Percentiles rank a stretch among this genome's conserved stretches.
Conservation (phyloP, 306 rosid species). For the Dryas octopetala region DNA sequence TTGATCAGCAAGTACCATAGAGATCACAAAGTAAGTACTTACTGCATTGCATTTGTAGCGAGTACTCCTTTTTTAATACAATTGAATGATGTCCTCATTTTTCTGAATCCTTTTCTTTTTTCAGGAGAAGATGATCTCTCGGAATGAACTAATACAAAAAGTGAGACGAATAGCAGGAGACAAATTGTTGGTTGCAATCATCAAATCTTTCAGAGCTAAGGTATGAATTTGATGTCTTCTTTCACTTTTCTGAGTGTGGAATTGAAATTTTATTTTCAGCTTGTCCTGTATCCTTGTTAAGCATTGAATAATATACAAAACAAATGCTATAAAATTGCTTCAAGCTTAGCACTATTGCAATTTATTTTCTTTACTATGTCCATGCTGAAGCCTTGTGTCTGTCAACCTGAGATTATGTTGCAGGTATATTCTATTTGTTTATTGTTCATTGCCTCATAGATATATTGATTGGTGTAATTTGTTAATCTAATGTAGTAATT, state of each 20-base stretch:
- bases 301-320: no score
- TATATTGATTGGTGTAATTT: neutral
- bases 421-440: neutral
- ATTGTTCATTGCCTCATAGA: neutral
- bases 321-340: neutral
- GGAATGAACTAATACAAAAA: constrained; percentile 53
- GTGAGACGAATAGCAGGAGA: constrained; percentile 77
- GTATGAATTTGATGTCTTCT: constrained; percentile 25
- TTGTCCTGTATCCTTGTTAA: no score
- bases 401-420: neutral
- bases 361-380: neutral
- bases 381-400: neutral
- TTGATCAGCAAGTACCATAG: constrained; percentile 52
- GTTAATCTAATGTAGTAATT: neutral
- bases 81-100: neutral
- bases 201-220: constrained; percentile 62
- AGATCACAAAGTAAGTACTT: constrained; percentile 50
- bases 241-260: no score
- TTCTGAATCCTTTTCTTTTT: constrained; percentile 11
- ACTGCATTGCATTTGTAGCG: neutral
- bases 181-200: constrained; percentile 48
- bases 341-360: neutral
- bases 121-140: constrained; percentile 61
- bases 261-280: no score
- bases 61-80: neutral